Conservation (phyloP, 441 rosid genomes). For the Arabidopsis hybrid region DNA sequence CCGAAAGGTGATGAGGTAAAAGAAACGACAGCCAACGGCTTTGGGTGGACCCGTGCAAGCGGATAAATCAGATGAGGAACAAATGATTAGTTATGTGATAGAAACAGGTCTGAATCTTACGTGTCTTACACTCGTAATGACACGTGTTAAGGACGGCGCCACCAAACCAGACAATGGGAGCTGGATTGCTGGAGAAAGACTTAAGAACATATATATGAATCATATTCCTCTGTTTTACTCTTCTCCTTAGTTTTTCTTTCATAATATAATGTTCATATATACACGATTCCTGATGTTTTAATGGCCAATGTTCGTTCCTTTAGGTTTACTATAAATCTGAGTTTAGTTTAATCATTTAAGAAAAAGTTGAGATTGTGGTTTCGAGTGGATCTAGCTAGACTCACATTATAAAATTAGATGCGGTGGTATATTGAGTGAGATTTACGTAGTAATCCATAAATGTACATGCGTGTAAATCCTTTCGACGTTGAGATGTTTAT, state of each 20-base stretch:
- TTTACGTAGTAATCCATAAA: slow-evolving; percentile 33
- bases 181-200: slow-evolving; percentile 59
- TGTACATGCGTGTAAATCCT: slow-evolving; percentile 36
- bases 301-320: slow-evolving; percentile 40
- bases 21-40: slow-evolving; percentile 43
- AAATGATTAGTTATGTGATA: slow-evolving; percentile 55
- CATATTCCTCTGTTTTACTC: slow-evolving; percentile 34
- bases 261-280: slow-evolving; percentile 20
- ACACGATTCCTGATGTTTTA: slow-evolving; percentile 35
- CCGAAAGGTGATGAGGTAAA: slow-evolving; percentile 22
- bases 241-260: not conserved
- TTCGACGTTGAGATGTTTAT: slow-evolving; percentile 28
- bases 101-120: slow-evolving; percentile 51
- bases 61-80: slow-evolving; percentile 31
- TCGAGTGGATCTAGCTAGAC: slow-evolving; percentile 36
- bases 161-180: slow-evolving; percentile 61
- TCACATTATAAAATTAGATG: slow-evolving; percentile 32
- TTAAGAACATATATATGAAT: slow-evolving; percentile 21
- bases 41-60: slow-evolving; percentile 29
- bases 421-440: slow-evolving; percentile 41
- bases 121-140: slow-evolving; percentile 41
- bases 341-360: not conserved
- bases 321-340: slow-evolving; percentile 29
- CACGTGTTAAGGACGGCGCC: slow-evolving; percentile 77
- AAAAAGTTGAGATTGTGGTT: slow-evolving; percentile 18